phyloP scores from a whole-genome alignment of 2,329 filamentous ascomycete species.

The Fusarium euwallaceae region DNA sequence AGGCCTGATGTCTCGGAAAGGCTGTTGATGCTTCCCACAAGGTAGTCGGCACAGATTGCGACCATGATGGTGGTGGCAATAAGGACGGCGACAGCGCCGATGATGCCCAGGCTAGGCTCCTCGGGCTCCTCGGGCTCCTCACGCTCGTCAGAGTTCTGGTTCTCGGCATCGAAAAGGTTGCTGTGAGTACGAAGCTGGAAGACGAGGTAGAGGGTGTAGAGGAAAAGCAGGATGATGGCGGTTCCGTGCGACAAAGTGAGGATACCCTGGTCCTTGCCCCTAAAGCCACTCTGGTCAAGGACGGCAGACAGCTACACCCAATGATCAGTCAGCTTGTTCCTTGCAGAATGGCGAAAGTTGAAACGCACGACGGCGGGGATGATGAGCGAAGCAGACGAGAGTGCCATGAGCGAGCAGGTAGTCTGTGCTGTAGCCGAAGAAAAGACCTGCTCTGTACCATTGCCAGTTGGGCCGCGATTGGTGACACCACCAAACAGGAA shows the following conservation, averaged over 20 bases:
- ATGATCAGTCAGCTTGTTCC: slow-evolving; percentile 28
- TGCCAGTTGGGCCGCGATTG: no score
- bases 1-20: slow-evolving; percentile 78
- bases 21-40: slow-evolving; percentile 81
- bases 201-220: no score
- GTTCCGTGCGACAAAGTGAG: slow-evolving; percentile 81
- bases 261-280: slow-evolving; percentile 67
- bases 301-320: slow-evolving; percentile 72
- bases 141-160: no score
- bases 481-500: no score
- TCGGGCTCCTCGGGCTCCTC: slow-evolving; percentile 52
- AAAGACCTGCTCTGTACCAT: no score
- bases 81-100: slow-evolving; percentile 73
- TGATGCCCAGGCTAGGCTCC: slow-evolving; percentile 69
- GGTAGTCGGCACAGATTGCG: slow-evolving; percentile 81
- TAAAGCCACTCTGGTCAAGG: slow-evolving; percentile 60
- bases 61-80: slow-evolving; percentile 79
- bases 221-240: slow-evolving; percentile 72
- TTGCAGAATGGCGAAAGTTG: no score
- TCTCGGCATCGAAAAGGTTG: no score
- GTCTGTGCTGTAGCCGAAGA: no score
- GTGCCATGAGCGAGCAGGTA: slow-evolving; percentile 69
- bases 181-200: no score
- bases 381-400: slow-evolving; percentile 83
- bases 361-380: slow-evolving; percentile 76